These are phyloP conservation scores for Pyracantha coccinea DNA, from an alignment of 331 rosid genomes.

Conservation along the genomic window DNA sequence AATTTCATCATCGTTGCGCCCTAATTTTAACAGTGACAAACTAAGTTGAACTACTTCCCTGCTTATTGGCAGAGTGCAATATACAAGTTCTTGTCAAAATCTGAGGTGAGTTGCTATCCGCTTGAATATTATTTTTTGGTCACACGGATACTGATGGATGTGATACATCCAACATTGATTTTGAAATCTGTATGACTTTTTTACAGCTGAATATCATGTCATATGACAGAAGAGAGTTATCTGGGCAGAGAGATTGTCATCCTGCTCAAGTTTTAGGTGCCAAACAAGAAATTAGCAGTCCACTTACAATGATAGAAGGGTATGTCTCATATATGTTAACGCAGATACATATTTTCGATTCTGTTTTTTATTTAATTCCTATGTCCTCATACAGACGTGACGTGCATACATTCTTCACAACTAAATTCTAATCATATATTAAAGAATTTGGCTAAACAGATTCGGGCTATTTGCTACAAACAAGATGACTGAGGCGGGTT, in stretches of 20 bases:
- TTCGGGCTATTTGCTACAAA: neutral
- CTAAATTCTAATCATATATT: neutral
- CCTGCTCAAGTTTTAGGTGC: constrained; percentile 63
- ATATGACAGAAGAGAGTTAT: constrained; percentile 67
- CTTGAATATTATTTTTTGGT: constrained; percentile 15
- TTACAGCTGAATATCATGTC: constrained; percentile 58
- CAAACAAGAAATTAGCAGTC: constrained; percentile 32
- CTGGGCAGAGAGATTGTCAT: constrained; percentile 70
- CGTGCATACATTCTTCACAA: neutral
- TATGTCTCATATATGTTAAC: constrained; percentile 11
- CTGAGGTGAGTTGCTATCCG: constrained; percentile 47
- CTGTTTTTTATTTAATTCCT: neutral
- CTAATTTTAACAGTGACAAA: neutral
- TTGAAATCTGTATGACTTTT: constrained; percentile 24
- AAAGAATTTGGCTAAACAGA: neutral
- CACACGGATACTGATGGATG: constrained; percentile 5
- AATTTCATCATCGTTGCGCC: neutral
- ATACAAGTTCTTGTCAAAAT: constrained; percentile 58
- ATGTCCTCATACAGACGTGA: neutral
- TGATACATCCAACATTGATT: neutral
- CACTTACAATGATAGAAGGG: constrained; percentile 40
- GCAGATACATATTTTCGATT: neutral
- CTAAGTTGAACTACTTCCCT: neutral
- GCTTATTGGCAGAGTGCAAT: constrained; percentile 63
- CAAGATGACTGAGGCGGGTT: neutral